Evolutionary conservation across 2,329 filamentous ascomycete species (phyloP), one percentile per base, ranked within the genome.

Genomic region (Beauveria pseudobassiana): DNA sequence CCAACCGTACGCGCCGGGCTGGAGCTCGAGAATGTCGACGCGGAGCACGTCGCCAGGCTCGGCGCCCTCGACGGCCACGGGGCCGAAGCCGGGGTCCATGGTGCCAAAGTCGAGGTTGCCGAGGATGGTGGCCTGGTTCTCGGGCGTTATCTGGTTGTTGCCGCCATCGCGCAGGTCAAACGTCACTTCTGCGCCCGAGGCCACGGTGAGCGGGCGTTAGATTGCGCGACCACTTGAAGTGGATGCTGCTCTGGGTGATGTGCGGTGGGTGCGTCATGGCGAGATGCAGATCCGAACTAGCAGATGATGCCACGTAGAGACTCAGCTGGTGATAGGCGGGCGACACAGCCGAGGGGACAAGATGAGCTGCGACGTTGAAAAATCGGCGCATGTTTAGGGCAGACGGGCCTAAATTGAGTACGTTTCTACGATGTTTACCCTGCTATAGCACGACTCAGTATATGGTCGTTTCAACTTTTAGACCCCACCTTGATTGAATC

Each of bases 31-130:
- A 56, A 83, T 72, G 48, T 83, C 80, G 48, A 83, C 72, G 63
- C 79, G 77, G 30, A 83, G 72, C 2, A 81, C 77, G 66, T 83
- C 80, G 45, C 81, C 81, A 0, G 80, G 79, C 60, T 77, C 71
- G 14, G 80, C 80, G 56, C 73, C 77, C 53, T 78, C 74, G 61
- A 83, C 67, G 65, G 72, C 78, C 40, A 84, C 75, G 12, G 81
- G 81, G 0, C 81, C 81, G 58, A 80, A 76, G 52, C 77, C 80
- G 1, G 81, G 80, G 64, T 82, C 80, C 34, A 75, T 75, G 18
- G 74, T 68, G 18, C 66, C 63, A 38, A 77, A 68, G 63, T 80
- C 71, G 61, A 82, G 74, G n/a, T 70, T 69, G 8, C 67, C 53
- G 52, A 82, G 69, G 26, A 74, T 73, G 3, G 73, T 73, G 18